Evolutionary conservation across 768 basidiomycete genomes (phyloP).

Genomic region (Naganishia vishniacii): DNA sequence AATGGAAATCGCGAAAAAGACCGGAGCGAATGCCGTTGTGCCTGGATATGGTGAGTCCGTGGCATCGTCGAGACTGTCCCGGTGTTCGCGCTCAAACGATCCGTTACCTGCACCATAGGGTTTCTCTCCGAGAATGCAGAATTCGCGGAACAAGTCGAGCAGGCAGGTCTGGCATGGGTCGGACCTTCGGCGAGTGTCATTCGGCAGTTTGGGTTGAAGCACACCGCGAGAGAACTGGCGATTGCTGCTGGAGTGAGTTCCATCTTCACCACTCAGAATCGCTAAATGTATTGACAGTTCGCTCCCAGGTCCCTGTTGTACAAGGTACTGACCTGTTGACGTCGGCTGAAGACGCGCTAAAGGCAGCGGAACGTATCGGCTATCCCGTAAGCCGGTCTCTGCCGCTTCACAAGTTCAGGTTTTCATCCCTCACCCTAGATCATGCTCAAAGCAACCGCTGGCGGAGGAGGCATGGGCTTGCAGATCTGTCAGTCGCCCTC

Average conservation of each 20-base stretch:
- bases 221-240: conserved; percentile 56
- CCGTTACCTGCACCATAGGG: conserved; percentile 40
- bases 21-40: conserved; percentile 35
- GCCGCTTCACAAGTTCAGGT: background rate
- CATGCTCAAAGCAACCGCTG: conserved; percentile 64
- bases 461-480: conserved; percentile 67
- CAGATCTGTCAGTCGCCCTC: conserved; percentile 52
- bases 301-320: conserved; percentile 53
- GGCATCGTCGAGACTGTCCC: too few species aligned
- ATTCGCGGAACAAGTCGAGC: conserved; percentile 54
- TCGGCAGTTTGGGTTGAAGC: conserved; percentile 60
- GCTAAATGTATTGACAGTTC: background rate
- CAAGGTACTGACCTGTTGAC: conserved; percentile 57
- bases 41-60: conserved; percentile 42
- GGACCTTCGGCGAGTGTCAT: conserved; percentile 58
- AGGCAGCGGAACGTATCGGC: conserved; percentile 52
- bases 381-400: conserved; percentile 53
- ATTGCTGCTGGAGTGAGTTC: conserved; percentile 50
- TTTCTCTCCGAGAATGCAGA: conserved; percentile 63
- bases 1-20: conserved; percentile 33
- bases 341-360: conserved; percentile 51
- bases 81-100: too few species aligned
- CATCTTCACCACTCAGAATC: background rate
- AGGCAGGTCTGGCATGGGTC: conserved; percentile 57
- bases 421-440: conserved; percentile 38